Conservation (phyloP, 2,329 filamentous ascomycete genomes). For the Cordyceps cicadae region DNA sequence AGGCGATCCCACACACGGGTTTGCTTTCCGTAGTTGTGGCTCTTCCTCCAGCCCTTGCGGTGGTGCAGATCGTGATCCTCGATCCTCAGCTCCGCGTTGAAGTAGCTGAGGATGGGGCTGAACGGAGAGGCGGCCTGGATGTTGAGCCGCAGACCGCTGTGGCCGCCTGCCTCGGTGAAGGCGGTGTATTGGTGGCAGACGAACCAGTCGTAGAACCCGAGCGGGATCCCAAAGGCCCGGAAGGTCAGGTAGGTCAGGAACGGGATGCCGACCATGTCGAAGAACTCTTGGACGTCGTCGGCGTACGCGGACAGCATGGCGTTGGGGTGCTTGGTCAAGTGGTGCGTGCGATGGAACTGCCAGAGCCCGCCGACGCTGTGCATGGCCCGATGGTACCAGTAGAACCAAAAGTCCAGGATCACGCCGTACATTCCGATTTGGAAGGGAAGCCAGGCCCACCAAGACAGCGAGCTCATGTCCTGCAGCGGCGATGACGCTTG, state of each 20-base stretch:
- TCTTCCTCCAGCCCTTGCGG: slow-evolving; percentile 26
- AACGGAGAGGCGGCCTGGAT: slow-evolving; percentile 24
- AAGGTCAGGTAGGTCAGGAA: slow-evolving; percentile 28
- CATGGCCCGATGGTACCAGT: slow-evolving; percentile 33
- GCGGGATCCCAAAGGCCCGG: slow-evolving; percentile 25
- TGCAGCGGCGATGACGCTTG: slow-evolving; percentile 17
- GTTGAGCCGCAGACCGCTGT: slow-evolving; percentile 29
- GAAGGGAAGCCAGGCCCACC: slow-evolving; percentile 22
- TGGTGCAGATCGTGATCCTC: slow-evolving; percentile 25
- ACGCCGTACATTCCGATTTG: slow-evolving; percentile 31
- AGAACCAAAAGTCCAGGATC: slow-evolving; percentile 29
- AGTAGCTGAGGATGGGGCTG: slow-evolving; percentile 23
- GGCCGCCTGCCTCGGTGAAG: slow-evolving; percentile 29
- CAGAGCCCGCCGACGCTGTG: slow-evolving; percentile 30
- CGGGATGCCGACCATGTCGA: slow-evolving; percentile 31
- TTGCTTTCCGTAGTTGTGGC: slow-evolving; percentile 29
- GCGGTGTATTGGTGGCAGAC: slow-evolving; percentile 34
- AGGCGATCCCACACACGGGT: slow-evolving; percentile 26
- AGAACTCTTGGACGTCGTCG: slow-evolving; percentile 31
- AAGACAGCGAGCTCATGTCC: slow-evolving; percentile 21
- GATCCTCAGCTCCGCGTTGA: slow-evolving; percentile 28
- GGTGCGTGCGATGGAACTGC: slow-evolving; percentile 35
- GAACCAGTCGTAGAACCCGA: slow-evolving; percentile 39
- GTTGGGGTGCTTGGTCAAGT: slow-evolving; percentile 35
- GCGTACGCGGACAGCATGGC: slow-evolving; percentile 32